Evolutionary conservation across 1,284 basidiomycete genomes (phyloP).

Genomic region (Tilletia horrida): DNA sequence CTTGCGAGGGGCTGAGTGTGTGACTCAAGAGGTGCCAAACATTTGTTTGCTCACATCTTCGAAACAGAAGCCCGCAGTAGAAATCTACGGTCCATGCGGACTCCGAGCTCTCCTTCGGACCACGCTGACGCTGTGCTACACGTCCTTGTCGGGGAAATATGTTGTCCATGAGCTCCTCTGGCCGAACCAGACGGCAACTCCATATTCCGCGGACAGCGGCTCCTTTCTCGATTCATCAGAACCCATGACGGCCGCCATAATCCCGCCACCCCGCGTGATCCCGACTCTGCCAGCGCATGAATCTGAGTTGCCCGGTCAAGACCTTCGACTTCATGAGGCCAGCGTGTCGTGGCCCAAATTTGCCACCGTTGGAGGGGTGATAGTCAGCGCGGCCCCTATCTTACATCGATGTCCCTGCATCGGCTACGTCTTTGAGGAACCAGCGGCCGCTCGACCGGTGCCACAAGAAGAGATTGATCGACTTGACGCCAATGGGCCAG

Average conservation of each 20-base stretch:
- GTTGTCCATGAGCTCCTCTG: conserved; percentile 52
- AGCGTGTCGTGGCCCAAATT: conserved; percentile 45
- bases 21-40: background rate
- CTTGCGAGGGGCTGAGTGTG: background rate
- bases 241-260: conserved; percentile 22
- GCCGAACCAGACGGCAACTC: conserved; percentile 32
- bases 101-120: conserved; percentile 46
- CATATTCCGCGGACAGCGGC: background rate
- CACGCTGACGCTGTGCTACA: conserved; percentile 47
- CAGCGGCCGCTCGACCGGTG: conserved; percentile 27
- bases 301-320: conserved; percentile 40
- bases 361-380: conserved; percentile 31
- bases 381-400: conserved; percentile 49
- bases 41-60: background rate
- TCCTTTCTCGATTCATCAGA: conserved; percentile 4
- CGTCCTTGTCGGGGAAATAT: conserved; percentile 42
- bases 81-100: conserved; percentile 48
- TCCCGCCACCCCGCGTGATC: conserved; percentile 28
- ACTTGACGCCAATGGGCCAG: conserved; percentile 39
- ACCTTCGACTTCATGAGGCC: conserved; percentile 37
- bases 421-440: conserved; percentile 48
- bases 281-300: conserved; percentile 43
- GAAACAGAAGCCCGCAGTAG: conserved; percentile 35
- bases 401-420: conserved; percentile 49
- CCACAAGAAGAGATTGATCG: conserved; percentile 29